Evolutionary conservation across 495 filamentous ascomycete species (phyloP), one percentile per base, ranked within the genome.

Genomic region (Cercophora scortea): DNA sequence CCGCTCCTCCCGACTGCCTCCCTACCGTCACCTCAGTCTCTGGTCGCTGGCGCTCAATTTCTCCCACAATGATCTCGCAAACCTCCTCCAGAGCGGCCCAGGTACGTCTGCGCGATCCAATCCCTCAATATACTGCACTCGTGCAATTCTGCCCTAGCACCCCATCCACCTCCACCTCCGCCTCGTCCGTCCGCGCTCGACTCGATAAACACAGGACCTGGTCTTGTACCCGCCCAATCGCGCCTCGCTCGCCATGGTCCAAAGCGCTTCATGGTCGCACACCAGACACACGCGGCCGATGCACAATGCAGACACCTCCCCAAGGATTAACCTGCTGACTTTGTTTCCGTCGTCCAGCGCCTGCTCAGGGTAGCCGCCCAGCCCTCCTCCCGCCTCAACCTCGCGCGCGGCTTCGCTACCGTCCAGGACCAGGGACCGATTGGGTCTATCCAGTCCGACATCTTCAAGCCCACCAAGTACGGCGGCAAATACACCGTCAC

Each of bases 401-500:
- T 60, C 41, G 61, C 70, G 45, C 75, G 77, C 60, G 65, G 68
- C 56, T 81, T 86, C 61, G 90, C 90, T 56, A 92, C 84, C 52
- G 79, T 94, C 52, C 79, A 85, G 71, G 80, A 84, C 56, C 33
- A 39, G 16, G 86, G 90, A 64, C 88, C 93, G 63, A 89, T 92
- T 79, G 89, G 93, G 78, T 57, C 84, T 40, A 75, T 94, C 51
- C 82, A 88, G 71, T 81, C 84, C 58, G 90, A 96, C 66, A 88
- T 95, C 67, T 95, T 95, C 82, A 93, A 95, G 80, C 93, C 93
- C 51, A 96, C 93, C 64, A 98, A 97, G 75, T 97, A 92, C 74
- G 93, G 93, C 61, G 90, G 93, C 69, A 98, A 97, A 77, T 97
- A 97, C 81, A 97, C 94, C 15, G 91, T 96, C 60, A 96, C 94